A percentile compares a stretch with the other conserved stretches of the same genome.
phyloP scores from a whole-genome alignment of 257 asterid genomes.

The Ballota nigra region DNA sequence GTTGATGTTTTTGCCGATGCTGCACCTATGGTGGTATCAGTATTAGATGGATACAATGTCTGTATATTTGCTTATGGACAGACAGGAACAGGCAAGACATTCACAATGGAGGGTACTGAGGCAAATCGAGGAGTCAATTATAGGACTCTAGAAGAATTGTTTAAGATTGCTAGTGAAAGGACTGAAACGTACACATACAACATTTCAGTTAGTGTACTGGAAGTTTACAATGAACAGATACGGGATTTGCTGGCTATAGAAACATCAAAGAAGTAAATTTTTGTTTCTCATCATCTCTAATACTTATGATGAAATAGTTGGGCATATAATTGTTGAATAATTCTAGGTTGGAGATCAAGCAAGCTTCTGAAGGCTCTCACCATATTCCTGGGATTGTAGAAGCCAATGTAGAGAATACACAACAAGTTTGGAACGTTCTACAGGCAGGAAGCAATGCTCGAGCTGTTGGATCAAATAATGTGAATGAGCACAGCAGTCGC shows the following conservation, averaged over 20 bases:
- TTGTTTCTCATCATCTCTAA: constrained; percentile 7
- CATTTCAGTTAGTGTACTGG: constrained; percentile 96
- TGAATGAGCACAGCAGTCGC: constrained; percentile 98
- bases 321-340: constrained; percentile 16
- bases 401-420: constrained; percentile 73
- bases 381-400: constrained; percentile 92
- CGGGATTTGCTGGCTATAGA: constrained; percentile 80
- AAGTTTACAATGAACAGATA: constrained; percentile 96
- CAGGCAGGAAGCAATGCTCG: constrained; percentile 96
- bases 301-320: neutral
- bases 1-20: constrained; percentile 94
- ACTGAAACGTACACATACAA: constrained; percentile 57
- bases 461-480: constrained; percentile 92
- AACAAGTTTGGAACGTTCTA: constrained; percentile 85
- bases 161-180: constrained; percentile 69
- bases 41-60: constrained; percentile 95
- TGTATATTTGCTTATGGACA: constrained; percentile 99
- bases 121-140: constrained; percentile 89
- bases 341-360: constrained; percentile 88
- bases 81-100: constrained; percentile 98
- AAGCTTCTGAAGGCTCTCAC: constrained; percentile 89
- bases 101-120: constrained; percentile 97
- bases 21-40: constrained; percentile 88
- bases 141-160: constrained; percentile 85
- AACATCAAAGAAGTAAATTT: constrained; percentile 69